A percentile compares a stretch with the other conserved stretches of the same genome.
phyloP scores from a whole-genome alignment of 2,329 filamentous ascomycete species.

The Pochonia chlamydosporia region DNA sequence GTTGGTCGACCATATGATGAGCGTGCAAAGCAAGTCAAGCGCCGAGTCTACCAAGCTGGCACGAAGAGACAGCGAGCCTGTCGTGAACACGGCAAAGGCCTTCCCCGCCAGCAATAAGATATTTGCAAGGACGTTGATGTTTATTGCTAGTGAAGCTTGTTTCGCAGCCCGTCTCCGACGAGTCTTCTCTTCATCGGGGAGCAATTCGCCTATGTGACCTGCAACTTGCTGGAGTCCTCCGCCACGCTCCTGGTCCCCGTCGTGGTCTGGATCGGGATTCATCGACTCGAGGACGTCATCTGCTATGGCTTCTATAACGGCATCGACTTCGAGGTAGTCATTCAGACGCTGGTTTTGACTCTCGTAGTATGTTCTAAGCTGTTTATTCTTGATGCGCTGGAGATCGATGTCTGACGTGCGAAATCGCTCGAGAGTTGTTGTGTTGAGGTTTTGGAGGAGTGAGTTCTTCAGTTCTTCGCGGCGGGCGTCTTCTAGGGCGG shows the following conservation, averaged over 20 bases:
- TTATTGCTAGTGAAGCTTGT: slow-evolving; percentile 58
- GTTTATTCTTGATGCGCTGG: slow-evolving; percentile 21
- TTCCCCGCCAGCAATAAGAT: slow-evolving; percentile 67
- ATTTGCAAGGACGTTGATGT: slow-evolving; percentile 74
- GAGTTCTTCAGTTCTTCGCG: slow-evolving; percentile 24
- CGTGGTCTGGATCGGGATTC: slow-evolving; percentile 28
- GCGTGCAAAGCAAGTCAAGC: slow-evolving; percentile 70
- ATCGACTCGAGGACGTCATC: slow-evolving; percentile 27
- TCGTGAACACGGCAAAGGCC: slow-evolving; percentile 69
- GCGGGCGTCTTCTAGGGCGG: slow-evolving; percentile 23
- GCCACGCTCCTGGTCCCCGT: slow-evolving; percentile 23
- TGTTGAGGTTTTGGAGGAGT: slow-evolving; percentile 23
- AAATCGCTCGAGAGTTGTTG: slow-evolving; percentile 20
- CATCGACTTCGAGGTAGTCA: slow-evolving; percentile 28
- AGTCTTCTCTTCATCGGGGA: slow-evolving; percentile 25
- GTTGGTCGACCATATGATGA: slow-evolving; percentile 74
- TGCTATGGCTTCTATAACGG: slow-evolving; percentile 26
- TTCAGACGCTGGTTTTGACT: slow-evolving; percentile 24
- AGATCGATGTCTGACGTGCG: slow-evolving; percentile 23
- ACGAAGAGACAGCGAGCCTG: slow-evolving; percentile 70
- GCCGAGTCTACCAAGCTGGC: slow-evolving; percentile 72
- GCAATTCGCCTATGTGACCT: slow-evolving; percentile 23
- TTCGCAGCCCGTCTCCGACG: slow-evolving; percentile 17
- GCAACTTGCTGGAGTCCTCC: slow-evolving; percentile 24
- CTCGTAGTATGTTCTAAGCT: slow-evolving; percentile 22